These are phyloP conservation scores for Chytriomyces hyalinus DNA, from an alignment of 192 early-diverging fungal species.

Conservation along the genomic window DNA sequence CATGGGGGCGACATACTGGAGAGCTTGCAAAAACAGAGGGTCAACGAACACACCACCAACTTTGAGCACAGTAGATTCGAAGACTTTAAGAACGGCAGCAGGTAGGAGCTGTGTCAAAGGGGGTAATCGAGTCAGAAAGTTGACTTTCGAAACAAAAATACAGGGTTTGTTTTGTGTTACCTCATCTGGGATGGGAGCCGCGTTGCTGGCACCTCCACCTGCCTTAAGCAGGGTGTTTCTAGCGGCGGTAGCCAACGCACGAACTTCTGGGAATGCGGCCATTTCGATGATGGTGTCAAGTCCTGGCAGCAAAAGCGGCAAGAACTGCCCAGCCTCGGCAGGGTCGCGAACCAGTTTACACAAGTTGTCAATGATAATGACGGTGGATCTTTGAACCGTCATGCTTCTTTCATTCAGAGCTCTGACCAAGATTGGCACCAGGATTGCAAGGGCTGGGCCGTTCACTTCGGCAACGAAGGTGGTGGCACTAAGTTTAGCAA, in stretches of 20 bases:
- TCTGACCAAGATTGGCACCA: slow-evolving; percentile 65
- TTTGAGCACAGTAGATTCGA: slow-evolving; percentile 27
- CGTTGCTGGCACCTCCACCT: slow-evolving; percentile 42
- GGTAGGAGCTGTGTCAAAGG: slow-evolving; percentile 20
- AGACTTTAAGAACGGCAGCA: slow-evolving; percentile 27
- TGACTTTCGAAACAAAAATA: neutral
- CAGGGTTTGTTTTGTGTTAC: neutral
- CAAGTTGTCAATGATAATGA: slow-evolving; percentile 83
- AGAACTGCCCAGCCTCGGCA: slow-evolving; percentile 75
- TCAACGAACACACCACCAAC: slow-evolving; percentile 32
- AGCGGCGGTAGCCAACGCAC: slow-evolving; percentile 62
- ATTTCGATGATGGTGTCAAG: slow-evolving; percentile 75
- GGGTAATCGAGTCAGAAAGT: neutral
- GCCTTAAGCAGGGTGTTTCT: slow-evolving; percentile 62
- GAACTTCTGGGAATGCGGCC: slow-evolving; percentile 73
- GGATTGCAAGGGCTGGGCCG: slow-evolving; percentile 75
- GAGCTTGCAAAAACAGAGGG: slow-evolving; percentile 35
- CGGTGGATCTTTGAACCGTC: slow-evolving; percentile 69
- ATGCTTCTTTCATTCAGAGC: slow-evolving; percentile 68
- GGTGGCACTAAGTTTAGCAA: slow-evolving; percentile 73
- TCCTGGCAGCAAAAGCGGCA: slow-evolving; percentile 77
- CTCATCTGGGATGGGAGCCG: slow-evolving; percentile 22
- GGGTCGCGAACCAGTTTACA: slow-evolving; percentile 81
- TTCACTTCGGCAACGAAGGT: slow-evolving; percentile 79
- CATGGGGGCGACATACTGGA: slow-evolving; percentile 32